phyloP scores from a whole-genome alignment of 768 basidiomycete species.

The Ramaria sp. region DNA sequence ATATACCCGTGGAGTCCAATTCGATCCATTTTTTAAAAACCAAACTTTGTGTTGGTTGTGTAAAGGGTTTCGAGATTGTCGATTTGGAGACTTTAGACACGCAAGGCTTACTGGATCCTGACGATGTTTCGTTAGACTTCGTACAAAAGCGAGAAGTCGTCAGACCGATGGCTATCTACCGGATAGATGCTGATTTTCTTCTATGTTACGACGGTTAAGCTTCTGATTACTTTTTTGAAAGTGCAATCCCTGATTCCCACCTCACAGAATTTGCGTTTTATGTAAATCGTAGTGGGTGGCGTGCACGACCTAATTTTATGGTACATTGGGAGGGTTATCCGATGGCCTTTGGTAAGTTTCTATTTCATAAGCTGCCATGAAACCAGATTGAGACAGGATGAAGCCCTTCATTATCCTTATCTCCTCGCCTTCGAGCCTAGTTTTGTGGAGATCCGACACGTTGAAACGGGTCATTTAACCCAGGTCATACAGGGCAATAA shows the following conservation, averaged over 20 bases:
- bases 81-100: constrained; percentile 96
- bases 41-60: constrained; percentile 92
- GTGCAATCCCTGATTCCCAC: background rate
- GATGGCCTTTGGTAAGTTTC: constrained; percentile 77
- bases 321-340: constrained; percentile 95
- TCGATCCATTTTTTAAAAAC: constrained; percentile 98
- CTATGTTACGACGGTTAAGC: constrained; percentile 91
- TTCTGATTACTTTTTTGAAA: background rate
- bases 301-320: constrained; percentile 86
- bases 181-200: constrained; percentile 93
- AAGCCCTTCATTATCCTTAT: constrained; percentile 93
- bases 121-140: constrained; percentile 86
- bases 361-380: background rate
- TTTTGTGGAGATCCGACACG: constrained; percentile 94
- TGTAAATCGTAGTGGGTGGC: constrained; percentile 91
- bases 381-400: background rate
- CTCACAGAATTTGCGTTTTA: constrained; percentile 92
- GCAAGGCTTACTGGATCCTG: constrained; percentile 88
- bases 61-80: constrained; percentile 96
- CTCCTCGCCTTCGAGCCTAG: constrained; percentile 93
- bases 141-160: constrained; percentile 75
- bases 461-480: constrained; percentile 82
- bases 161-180: constrained; percentile 91
- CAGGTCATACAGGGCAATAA: constrained; percentile 95
- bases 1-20: constrained; percentile 94